Percentiles rank a stretch among this genome's conserved stretches.
Evolutionary conservation across 2,329 filamentous ascomycete species (phyloP).

Genomic region (Lachnellula subtilissima): DNA sequence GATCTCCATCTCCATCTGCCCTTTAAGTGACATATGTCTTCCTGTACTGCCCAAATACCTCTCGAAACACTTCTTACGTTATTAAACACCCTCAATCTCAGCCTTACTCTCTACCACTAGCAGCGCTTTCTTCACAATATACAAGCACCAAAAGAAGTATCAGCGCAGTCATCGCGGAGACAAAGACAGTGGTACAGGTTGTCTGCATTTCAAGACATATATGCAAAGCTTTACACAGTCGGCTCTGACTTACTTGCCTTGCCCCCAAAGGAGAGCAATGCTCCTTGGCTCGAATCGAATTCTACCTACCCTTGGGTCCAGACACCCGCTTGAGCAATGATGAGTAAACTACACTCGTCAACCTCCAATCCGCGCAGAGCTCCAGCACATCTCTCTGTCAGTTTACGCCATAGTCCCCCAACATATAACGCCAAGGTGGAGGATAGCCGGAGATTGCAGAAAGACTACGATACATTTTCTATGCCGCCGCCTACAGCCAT

Average conservation of each 20-base stretch:
- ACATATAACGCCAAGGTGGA: not conserved
- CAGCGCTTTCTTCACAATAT: too few relatives aligned
- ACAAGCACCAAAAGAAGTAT: too few relatives aligned
- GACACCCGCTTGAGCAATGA: not conserved
- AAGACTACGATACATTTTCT: not conserved
- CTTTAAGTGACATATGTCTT: too few relatives aligned
- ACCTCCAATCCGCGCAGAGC: constrained; percentile 19
- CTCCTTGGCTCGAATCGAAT: not conserved
- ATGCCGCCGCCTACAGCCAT: not conserved
- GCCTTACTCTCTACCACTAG: too few relatives aligned
- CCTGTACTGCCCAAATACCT: too few relatives aligned
- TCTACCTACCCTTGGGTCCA: not conserved
- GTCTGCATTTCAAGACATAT: too few relatives aligned
- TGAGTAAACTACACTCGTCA: not conserved
- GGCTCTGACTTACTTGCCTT: not conserved
- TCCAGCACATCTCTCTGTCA: constrained; percentile 24
- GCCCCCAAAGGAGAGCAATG: not conserved
- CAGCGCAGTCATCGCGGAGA: too few relatives aligned
- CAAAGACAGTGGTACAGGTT: too few relatives aligned
- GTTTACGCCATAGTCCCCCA: constrained; percentile 13
- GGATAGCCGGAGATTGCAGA: not conserved
- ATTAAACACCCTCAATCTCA: too few relatives aligned
- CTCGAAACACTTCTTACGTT: too few relatives aligned
- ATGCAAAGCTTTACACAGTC: too few relatives aligned
- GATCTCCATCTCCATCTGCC: too few relatives aligned